Conservation (phyloP, 1,284 basidiomycete genomes). For the Porodaedalea pini region DNA sequence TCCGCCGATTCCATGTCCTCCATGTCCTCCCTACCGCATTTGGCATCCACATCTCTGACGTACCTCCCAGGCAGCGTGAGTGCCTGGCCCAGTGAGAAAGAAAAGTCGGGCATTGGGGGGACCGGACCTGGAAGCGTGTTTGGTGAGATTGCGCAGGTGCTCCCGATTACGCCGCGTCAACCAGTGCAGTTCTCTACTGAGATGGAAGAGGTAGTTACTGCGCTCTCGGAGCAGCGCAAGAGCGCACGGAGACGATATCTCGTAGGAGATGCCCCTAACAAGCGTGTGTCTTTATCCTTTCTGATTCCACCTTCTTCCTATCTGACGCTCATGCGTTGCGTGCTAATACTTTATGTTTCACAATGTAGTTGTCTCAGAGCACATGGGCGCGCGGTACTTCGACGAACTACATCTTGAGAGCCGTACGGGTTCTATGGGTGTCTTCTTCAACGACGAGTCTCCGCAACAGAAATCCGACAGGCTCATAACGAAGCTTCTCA, state of each 20-base stretch:
- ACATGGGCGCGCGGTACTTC: background rate
- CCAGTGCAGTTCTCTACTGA: slow-evolving; percentile 14
- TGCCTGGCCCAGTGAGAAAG: background rate
- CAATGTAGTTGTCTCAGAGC: background rate
- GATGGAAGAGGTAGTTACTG: slow-evolving; percentile 9
- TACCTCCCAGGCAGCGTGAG: background rate
- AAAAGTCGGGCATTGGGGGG: background rate
- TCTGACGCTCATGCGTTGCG: background rate
- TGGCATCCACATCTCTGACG: background rate
- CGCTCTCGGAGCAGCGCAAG: slow-evolving; percentile 6
- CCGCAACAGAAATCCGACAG: slow-evolving; percentile 7
- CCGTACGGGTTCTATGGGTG: slow-evolving; percentile 6
- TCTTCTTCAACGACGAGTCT: slow-evolving; percentile 15
- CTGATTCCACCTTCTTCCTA: no score
- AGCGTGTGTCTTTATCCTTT: slow-evolving; percentile 2
- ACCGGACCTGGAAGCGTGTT: background rate
- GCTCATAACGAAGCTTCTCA: slow-evolving; percentile 15
- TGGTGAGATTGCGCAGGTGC: background rate
- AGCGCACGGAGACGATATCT: slow-evolving; percentile 7
- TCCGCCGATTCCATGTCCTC: background rate
- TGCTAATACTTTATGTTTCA: background rate
- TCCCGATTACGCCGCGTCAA: slow-evolving; percentile 2
- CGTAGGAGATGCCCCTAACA: background rate
- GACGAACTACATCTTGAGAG: slow-evolving; percentile 14
- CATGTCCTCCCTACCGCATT: background rate